Evolutionary conservation across 768 basidiomycete genomes (phyloP), one percentile per base, ranked within the genome.

Genomic region (Agrocybe praecox): DNA sequence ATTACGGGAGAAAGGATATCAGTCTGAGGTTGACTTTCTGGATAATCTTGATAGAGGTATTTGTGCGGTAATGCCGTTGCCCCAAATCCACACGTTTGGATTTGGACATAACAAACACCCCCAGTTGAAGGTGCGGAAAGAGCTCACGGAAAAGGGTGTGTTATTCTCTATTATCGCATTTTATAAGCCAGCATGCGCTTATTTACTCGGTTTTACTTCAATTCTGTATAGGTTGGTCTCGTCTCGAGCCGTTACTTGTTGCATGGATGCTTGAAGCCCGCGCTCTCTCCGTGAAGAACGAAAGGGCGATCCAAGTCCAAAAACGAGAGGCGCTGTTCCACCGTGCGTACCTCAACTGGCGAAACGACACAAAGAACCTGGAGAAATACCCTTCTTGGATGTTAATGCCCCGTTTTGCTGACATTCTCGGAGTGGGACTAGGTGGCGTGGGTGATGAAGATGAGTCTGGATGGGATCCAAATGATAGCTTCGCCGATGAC

Each of bases 241-340:
- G 62, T 21, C 69, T 73, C 14, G 63, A 70, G 51, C 19, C 40
- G 22, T 51, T 61, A 6, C 65, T 74, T 57, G 42, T 67, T 14
- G 45, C 52, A 10, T 70, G 73, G 44, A 72, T 74, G 67, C 49
- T 56, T 1, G 26, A 57, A 10, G 65, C 69, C 4, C 59, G 57
- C 36, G 21, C 26, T 9, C 51, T 66, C 17, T 58, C 64, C 6
- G 23, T 57, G 8, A 46, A 59, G 21, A 63, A 70, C 22, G 66
- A 66, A 6, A 66, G 65, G 6, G 55, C 59, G 0, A 22, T 48
- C 4, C 17, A 69, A 5, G 34, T 68, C 6, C 61, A 62, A 15
- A 23, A 46, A 11, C 67, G 72, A 9, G 63, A 64, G 24, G 33
- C 26, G 4, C 26, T 51, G 3, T 61, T 69, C 19, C 52, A 65